Evolutionary conservation across 192 early-diverging fungal species (phyloP).

Genomic region (Coemansia sp.): DNA sequence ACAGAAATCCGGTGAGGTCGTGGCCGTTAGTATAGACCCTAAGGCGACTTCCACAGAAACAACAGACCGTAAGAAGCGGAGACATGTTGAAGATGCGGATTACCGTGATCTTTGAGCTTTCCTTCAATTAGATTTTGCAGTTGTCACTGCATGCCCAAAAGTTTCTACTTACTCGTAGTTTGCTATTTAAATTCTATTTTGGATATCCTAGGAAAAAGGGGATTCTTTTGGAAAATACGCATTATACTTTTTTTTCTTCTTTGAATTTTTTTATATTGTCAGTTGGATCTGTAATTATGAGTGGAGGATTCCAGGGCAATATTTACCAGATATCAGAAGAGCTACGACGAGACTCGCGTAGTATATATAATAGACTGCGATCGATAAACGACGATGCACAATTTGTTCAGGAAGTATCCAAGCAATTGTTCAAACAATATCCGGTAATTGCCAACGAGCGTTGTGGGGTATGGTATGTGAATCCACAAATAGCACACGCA

Average conservation of each 20-base stretch:
- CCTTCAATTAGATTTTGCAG: no score
- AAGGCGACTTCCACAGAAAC: no score
- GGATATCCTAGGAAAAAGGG: not conserved
- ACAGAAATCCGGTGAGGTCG: conserved; percentile 16
- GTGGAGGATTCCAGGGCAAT: not conserved
- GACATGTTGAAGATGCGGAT: not conserved
- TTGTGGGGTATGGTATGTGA: conserved; percentile 85
- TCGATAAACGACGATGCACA: conserved; percentile 75
- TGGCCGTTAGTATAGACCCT: conserved; percentile 8
- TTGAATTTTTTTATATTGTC: not conserved
- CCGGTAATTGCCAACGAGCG: conserved; percentile 81
- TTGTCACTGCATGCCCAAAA: not conserved
- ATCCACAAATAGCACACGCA: conserved; percentile 58
- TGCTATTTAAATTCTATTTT: not conserved
- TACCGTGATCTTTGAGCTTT: not conserved
- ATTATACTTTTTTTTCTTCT: not conserved
- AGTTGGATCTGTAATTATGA: not conserved
- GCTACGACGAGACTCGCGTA: conserved; percentile 21
- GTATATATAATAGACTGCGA: conserved; percentile 70
- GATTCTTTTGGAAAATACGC: no score
- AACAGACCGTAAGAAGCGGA: not conserved
- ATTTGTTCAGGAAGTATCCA: conserved; percentile 65
- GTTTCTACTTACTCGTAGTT: not conserved
- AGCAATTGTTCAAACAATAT: conserved; percentile 54
- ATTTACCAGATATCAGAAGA: conserved; percentile 16